Evolutionary conservation across 2,329 filamentous ascomycete genomes (phyloP), one percentile per base, ranked within the genome.

Genomic region (Cladorrhinum sp.): DNA sequence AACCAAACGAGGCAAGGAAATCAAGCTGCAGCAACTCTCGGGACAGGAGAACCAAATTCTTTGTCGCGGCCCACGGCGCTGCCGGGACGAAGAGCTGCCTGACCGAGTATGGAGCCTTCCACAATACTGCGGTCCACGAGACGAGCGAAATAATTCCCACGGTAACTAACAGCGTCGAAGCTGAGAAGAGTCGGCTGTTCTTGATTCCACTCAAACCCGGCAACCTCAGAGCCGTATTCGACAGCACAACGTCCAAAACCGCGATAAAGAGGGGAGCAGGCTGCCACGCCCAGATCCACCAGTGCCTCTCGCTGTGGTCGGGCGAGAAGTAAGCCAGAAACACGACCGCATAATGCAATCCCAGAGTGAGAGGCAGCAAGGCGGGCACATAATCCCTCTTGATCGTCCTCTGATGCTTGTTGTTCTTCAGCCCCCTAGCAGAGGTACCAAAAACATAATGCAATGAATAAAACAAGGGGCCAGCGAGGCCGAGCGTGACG

Each of bases 221-320:
- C 1, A 12, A 23, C 24, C 16, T 32, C 13, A 55, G 8, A 3
- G 23, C 41, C 6, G 41, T 49, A 23, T 48, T 45, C 9, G 23
- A 13, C 36, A 55, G n/a, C 16, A 63, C 16, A 38, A 59, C n/a
- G 51, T 68, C 67, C 27, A 36, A 54, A 1, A 69, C 0, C 1
- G 67, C 66, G 20, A 69, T 66, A 66, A 66, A 69, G 1, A 67
- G 18, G 29, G 68, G 67, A 18, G 58, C 48, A 41, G 67, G 50
- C 55, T 69, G 68, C 68, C 67, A 70, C 18, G 65, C 66, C 66
- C 66, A 70, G 13, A 64, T 62, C 67, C 67, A 68, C 27, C 58
- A 68, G 50, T 70, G 67, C 2, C 67, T 64, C 1, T 60, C 65
- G 18, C 55, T 41, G 2, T 49, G 29, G 13, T 68, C 65, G 0